These are phyloP conservation scores for Lactarius sanguifluus DNA, from an alignment of 768 basidiomycete species.

Conservation along the genomic window DNA sequence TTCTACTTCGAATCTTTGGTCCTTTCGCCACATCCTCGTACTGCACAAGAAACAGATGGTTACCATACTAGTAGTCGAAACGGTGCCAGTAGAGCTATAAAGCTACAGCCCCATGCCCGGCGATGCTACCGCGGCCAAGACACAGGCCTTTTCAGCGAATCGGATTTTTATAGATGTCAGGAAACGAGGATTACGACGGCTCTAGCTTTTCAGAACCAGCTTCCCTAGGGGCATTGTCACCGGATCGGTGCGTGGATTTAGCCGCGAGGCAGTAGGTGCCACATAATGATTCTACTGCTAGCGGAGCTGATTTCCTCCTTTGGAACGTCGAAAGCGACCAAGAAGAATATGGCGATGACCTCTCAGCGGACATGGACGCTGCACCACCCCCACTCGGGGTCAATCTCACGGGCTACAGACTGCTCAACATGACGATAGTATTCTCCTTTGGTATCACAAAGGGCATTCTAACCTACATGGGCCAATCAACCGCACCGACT, in stretches of 20 bases:
- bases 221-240: background rate
- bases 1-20: background rate
- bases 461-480: slow-evolving; percentile 17
- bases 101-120: background rate
- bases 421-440: slow-evolving; percentile 11
- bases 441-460: slow-evolving; percentile 2
- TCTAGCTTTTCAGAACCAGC: background rate
- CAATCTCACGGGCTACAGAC: slow-evolving; percentile 13
- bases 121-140: background rate
- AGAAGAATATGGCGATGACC: background rate
- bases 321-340: background rate
- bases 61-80: too few relatives aligned
- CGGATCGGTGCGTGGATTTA: background rate
- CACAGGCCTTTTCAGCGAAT: background rate
- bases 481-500: slow-evolving; percentile 2
- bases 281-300: background rate
- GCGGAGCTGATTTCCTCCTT: background rate
- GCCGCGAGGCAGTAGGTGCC: slow-evolving; percentile 4
- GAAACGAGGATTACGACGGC: background rate
- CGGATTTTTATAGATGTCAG: background rate
- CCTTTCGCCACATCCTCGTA: background rate
- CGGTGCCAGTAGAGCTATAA: background rate
- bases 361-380: background rate
- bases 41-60: background rate
- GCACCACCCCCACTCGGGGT: slow-evolving; percentile 5